A percentile compares a stretch with the other conserved stretches of the same genome.
Evolutionary conservation across 2,329 filamentous ascomycete genomes (phyloP).

Genomic region (Trichoderma gracile): DNA sequence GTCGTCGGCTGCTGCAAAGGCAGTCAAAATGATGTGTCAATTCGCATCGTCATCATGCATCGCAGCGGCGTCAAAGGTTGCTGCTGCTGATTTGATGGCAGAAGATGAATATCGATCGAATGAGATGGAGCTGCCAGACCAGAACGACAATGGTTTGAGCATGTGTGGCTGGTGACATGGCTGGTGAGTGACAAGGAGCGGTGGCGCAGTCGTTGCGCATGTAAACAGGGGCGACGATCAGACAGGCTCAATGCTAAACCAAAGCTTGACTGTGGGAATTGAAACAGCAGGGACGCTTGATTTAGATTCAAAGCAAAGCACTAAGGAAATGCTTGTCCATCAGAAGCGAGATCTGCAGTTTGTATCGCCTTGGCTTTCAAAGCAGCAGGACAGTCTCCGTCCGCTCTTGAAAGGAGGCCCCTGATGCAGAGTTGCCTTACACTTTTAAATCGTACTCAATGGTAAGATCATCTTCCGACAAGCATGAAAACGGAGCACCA

Average conservation of each 20-base stretch:
- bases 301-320: too few relatives aligned
- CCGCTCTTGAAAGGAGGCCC: neutral
- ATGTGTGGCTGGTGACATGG: conserved; percentile 1
- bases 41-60: neutral
- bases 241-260: neutral
- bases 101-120: neutral
- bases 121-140: neutral
- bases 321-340: neutral
- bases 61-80: neutral
- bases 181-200: neutral
- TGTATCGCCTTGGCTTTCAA: too few relatives aligned
- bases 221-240: neutral
- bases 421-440: too few relatives aligned
- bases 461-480: too few relatives aligned
- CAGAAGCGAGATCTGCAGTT: neutral
- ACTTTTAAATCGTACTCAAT: too few relatives aligned
- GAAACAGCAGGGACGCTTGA: conserved; percentile 1
- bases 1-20: neutral
- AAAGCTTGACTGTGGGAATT: neutral
- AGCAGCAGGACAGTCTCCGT: neutral
- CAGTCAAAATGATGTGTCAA: conserved; percentile 6
- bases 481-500: too few relatives aligned
- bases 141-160: neutral
- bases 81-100: neutral
- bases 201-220: neutral